Evolutionary conservation across 305 asterid genomes (phyloP).

Genomic region (Withania somnifera): DNA sequence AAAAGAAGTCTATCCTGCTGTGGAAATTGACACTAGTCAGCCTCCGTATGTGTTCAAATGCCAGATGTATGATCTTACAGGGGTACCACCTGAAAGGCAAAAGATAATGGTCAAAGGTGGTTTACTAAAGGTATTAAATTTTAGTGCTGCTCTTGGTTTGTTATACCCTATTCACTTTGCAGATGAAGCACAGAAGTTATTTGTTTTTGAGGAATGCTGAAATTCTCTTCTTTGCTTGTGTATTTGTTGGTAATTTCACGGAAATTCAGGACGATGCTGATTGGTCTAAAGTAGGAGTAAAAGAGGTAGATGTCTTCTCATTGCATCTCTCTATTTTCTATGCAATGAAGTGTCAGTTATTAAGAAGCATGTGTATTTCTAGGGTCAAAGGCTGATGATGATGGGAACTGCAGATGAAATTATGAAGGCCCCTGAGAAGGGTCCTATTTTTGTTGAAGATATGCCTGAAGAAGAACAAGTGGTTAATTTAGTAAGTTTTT

Average conservation of each 20-base stretch:
- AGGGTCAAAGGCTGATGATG: slow-evolving; percentile 99
- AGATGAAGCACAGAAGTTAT: slow-evolving; percentile 1
- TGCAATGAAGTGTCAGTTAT: neutral
- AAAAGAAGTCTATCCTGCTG: slow-evolving; percentile 60
- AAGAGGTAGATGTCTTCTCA: slow-evolving; percentile 46
- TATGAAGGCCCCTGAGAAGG: slow-evolving; percentile 94
- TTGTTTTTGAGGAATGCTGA: neutral
- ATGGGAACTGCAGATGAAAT: slow-evolving; percentile 99
- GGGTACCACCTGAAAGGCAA: slow-evolving; percentile 99
- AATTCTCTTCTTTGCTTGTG: neutral
- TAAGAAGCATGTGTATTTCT: slow-evolving; percentile 8
- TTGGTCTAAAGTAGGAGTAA: slow-evolving; percentile 85
- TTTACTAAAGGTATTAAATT: slow-evolving; percentile 58
- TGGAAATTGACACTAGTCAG: slow-evolving; percentile 87
- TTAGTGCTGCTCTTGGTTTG: neutral
- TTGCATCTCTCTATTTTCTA: neutral
- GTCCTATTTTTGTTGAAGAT: slow-evolving; percentile 86
- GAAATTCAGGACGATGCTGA: slow-evolving; percentile 80
- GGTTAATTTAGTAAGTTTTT: slow-evolving; percentile 51
- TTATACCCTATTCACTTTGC: neutral
- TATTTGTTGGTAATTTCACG: slow-evolving; percentile 1
- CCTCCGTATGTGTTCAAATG: slow-evolving; percentile 88
- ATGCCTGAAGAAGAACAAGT: slow-evolving; percentile 92
- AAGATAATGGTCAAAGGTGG: slow-evolving; percentile 99
- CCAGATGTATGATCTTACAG: slow-evolving; percentile 91